Percentiles rank a stretch among this genome's conserved stretches.
Evolutionary conservation across 495 filamentous ascomycete species (phyloP).

Genomic region (Cetradonia linearis): DNA sequence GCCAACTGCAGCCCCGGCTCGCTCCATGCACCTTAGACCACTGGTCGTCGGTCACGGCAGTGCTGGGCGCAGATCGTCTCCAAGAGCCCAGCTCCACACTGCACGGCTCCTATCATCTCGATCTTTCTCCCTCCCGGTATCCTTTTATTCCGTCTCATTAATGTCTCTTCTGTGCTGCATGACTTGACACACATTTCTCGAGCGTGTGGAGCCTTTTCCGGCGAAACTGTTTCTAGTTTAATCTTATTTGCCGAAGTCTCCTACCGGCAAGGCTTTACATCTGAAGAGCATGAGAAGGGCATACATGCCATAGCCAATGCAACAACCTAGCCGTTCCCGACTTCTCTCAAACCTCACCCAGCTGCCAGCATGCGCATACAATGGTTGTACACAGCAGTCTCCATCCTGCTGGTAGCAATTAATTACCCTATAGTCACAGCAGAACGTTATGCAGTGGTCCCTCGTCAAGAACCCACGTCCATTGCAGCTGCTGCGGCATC

Average conservation of each 20-base stretch:
- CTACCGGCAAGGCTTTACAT: slow-evolving; percentile 1
- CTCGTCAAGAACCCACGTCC: slow-evolving; percentile 14
- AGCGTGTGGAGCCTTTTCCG: neutral
- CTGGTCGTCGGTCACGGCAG: slow-evolving; percentile 5
- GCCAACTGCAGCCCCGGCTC: neutral
- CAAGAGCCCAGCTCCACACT: neutral
- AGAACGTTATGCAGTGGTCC: slow-evolving; percentile 11
- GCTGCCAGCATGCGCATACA: slow-evolving; percentile 10
- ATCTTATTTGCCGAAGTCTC: neutral
- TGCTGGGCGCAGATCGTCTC: neutral
- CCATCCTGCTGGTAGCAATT: slow-evolving; percentile 3
- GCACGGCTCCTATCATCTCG: neutral
- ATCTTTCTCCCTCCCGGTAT: neutral
- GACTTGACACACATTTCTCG: neutral
- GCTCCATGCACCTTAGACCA: neutral
- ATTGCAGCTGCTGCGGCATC: slow-evolving; percentile 9
- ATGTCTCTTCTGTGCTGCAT: neutral
- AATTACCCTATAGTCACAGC: slow-evolving; percentile 7
- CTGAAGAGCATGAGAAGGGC: neutral
- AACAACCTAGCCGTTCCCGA: neutral
- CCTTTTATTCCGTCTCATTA: neutral
- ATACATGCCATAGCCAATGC: neutral
- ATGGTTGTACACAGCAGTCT: slow-evolving; percentile 7
- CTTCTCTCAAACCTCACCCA: neutral
- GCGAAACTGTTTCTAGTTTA: neutral